Evolutionary conservation across 177 flowering plant species (phyloP).

Genomic region (Vitis hybrid): DNA sequence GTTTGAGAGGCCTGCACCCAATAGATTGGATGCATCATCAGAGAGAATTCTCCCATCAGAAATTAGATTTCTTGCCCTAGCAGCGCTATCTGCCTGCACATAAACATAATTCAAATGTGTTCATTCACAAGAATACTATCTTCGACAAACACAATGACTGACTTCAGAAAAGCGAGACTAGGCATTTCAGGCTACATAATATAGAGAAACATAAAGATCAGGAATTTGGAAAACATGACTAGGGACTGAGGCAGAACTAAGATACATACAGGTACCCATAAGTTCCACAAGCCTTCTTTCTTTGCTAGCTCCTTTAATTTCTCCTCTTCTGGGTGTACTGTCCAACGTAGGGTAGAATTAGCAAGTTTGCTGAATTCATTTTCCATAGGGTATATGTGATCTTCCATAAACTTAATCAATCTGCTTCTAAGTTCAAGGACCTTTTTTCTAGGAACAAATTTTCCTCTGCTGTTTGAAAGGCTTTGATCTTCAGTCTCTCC

Average conservation of each 20-base stretch:
- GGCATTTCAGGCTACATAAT: not conserved
- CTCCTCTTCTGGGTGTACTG: constrained; percentile 92
- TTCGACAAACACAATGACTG: not conserved
- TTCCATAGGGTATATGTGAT: constrained; percentile 88
- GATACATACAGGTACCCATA: constrained; percentile 80
- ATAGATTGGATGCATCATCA: constrained; percentile 29
- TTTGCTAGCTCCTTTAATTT: constrained; percentile 82
- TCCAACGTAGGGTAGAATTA: constrained; percentile 73
- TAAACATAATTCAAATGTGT: constrained; percentile 5
- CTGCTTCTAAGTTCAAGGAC: constrained; percentile 56
- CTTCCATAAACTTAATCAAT: constrained; percentile 82
- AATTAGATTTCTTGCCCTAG: constrained; percentile 68
- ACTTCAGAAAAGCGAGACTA: not conserved
- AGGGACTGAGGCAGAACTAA: not conserved
- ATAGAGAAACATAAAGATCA: not conserved
- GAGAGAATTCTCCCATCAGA: constrained; percentile 30
- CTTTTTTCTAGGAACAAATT: constrained; percentile 59
- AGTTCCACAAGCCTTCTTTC: constrained; percentile 93
- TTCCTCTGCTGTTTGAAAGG: constrained; percentile 42
- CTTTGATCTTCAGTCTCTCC: constrained; percentile 25
- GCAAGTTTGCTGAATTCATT: constrained; percentile 76
- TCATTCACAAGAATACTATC: not conserved
- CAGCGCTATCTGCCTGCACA: constrained; percentile 88
- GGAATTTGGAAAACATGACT: not conserved
- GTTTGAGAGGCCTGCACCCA: constrained; percentile 95